Percentiles rank a stretch among this genome's conserved stretches.
Evolutionary conservation across 1,139 yeast genomes (phyloP).

Genomic region (Yamadazyma jaroonii): DNA sequence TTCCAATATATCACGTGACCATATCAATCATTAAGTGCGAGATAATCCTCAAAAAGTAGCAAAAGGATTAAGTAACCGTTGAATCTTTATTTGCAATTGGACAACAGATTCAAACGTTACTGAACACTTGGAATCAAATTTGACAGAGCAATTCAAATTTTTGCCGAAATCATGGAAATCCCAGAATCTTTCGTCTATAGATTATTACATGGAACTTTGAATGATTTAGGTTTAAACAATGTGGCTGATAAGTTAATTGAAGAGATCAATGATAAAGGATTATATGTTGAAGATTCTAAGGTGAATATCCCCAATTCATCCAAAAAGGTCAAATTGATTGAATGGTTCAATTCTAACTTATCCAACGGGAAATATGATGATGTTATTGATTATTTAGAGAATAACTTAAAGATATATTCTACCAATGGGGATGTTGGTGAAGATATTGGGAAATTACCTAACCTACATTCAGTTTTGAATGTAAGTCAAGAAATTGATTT

Average conservation of each 20-base stretch:
- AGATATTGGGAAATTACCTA: slow-evolving; percentile 8
- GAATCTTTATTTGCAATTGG: no score
- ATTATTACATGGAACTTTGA: slow-evolving; percentile 29
- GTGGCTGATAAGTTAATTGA: slow-evolving; percentile 14
- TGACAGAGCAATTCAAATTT: no score
- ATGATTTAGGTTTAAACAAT: slow-evolving; percentile 13
- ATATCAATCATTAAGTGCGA: no score
- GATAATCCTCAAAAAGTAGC: no score
- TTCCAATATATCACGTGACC: no score
- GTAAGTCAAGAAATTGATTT: neutral
- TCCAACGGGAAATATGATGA: slow-evolving; percentile 22
- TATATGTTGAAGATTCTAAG: slow-evolving; percentile 4
- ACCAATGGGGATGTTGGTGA: neutral
- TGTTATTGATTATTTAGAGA: slow-evolving; percentile 17
- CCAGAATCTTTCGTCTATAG: slow-evolving; percentile 27
- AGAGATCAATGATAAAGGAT: slow-evolving; percentile 14
- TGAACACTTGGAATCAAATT: no score
- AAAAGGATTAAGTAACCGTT: no score
- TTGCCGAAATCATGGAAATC: slow-evolving; percentile 7
- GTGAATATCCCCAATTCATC: slow-evolving; percentile 8
- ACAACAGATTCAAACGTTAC: no score
- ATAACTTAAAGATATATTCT: slow-evolving; percentile 6
- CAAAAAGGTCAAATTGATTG: slow-evolving; percentile 15
- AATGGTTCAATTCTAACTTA: slow-evolving; percentile 24
- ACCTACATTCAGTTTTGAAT: slow-evolving; percentile 8